These are phyloP conservation scores for Pleurotus sapidus DNA, from an alignment of 768 basidiomycete species.

Conservation along the genomic window DNA sequence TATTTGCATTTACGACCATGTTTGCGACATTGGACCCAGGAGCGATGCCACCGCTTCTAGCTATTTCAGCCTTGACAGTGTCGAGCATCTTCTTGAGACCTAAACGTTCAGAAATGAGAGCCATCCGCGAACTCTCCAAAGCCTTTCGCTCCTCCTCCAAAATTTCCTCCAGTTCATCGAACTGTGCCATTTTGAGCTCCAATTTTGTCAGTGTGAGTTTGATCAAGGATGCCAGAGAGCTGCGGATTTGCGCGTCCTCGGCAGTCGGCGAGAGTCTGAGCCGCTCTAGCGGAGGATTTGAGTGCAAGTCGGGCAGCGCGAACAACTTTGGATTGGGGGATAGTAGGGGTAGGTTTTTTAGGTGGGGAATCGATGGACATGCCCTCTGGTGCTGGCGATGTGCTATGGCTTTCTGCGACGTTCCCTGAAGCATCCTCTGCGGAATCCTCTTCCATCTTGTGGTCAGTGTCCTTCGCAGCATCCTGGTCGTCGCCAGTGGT, in stretches of 20 bases:
- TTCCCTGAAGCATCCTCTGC: constrained; percentile 17
- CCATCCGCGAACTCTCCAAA: constrained; percentile 79
- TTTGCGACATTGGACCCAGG: constrained; percentile 25
- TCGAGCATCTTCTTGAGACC: constrained; percentile 73
- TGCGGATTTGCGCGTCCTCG: constrained; percentile 79
- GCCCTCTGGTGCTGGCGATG: constrained; percentile 27
- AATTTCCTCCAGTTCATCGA: constrained; percentile 90
- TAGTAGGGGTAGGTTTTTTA: constrained; percentile 34
- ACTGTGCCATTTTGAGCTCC: constrained; percentile 92
- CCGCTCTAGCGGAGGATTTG: constrained; percentile 84
- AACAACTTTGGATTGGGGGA: constrained; percentile 73
- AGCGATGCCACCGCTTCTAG: constrained; percentile 39
- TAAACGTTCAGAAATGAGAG: constrained; percentile 76
- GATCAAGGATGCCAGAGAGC: constrained; percentile 79
- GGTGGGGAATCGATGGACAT: constrained; percentile 46
- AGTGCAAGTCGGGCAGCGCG: constrained; percentile 88
- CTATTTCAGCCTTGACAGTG: constrained; percentile 59
- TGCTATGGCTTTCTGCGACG: constrained; percentile 16
- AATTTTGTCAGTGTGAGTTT: constrained; percentile 84
- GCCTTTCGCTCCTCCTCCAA: constrained; percentile 87
- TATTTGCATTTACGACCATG: constrained; percentile 27
- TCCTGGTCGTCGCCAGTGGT: constrained; percentile 25
- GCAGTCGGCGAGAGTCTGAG: constrained; percentile 74
- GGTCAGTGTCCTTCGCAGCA: constrained; percentile 20
- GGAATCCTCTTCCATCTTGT: constrained; percentile 47